Evolutionary conservation across 2,329 filamentous ascomycete species (phyloP).

Genomic region (Drechslera avenae): DNA sequence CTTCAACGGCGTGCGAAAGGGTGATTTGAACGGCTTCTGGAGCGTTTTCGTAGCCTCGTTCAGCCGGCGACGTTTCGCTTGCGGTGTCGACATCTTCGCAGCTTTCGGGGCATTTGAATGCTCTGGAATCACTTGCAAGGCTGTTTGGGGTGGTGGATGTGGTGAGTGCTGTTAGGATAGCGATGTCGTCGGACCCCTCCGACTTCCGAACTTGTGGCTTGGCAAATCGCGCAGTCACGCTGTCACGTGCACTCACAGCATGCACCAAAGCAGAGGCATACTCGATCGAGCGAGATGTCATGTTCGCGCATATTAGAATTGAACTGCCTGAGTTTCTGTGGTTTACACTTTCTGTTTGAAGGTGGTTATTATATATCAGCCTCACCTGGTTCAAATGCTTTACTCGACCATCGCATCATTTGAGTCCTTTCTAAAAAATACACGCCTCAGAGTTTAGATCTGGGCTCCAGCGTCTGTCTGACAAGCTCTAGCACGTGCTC

Average conservation of each 20-base stretch:
- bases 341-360: no score
- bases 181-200: slow-evolving; percentile 12
- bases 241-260: slow-evolving; percentile 5
- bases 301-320: no score
- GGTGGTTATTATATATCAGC: no score
- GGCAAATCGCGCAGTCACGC: slow-evolving; percentile 9
- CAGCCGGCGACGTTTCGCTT: slow-evolving; percentile 67
- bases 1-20: slow-evolving; percentile 58
- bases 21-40: slow-evolving; percentile 74
- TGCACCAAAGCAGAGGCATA: no score
- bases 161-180: not conserved
- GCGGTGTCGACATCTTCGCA: slow-evolving; percentile 54
- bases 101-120: slow-evolving; percentile 20
- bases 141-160: not conserved
- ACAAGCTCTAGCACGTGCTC: slow-evolving; percentile 50
- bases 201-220: not conserved
- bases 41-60: slow-evolving; percentile 64
- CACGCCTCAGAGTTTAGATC: slow-evolving; percentile 31
- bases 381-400: no score
- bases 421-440: no score
- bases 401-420: no score
- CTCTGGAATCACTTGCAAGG: not conserved
- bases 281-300: no score
- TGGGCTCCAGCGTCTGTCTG: slow-evolving; percentile 29
- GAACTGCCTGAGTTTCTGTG: no score